Conservation (phyloP, 2,329 filamentous ascomycete species). For the Hypoxylon sp. region DNA sequence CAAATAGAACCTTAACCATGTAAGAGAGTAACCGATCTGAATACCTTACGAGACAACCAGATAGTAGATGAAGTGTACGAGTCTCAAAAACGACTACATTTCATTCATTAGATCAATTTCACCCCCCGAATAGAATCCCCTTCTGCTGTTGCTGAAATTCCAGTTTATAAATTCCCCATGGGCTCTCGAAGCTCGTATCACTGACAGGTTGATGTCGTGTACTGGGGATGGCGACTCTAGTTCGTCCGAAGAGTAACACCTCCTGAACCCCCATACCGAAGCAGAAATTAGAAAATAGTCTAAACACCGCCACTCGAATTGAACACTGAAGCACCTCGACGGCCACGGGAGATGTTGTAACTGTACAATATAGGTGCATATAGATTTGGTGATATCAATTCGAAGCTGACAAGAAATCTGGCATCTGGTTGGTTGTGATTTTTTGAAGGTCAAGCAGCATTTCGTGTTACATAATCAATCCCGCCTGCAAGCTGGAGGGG, state of each 20-base stretch:
- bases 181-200: neutral
- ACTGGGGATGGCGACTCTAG: neutral
- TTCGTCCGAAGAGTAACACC: neutral
- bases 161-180: neutral
- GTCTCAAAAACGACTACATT: neutral
- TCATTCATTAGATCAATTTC: neutral
- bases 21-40: neutral
- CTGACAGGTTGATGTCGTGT: neutral
- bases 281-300: neutral
- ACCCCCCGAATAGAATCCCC: neutral
- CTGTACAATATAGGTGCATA: neutral
- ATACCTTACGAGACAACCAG: neutral
- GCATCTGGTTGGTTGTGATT: neutral
- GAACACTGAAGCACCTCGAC: neutral
- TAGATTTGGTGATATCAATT: neutral
- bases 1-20: neutral
- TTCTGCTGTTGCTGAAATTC: neutral
- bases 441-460: neutral
- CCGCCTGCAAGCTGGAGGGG: slow-evolving; percentile 1
- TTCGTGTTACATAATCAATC: slow-evolving; percentile 21
- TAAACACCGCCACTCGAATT: neutral
- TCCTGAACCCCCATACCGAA: neutral
- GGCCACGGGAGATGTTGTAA: neutral
- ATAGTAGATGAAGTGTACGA: neutral
- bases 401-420: neutral